A percentile compares a stretch with the other conserved stretches of the same genome.
phyloP scores from a whole-genome alignment of 2,329 filamentous ascomycete species.

The Penicillium aurantiogriseum region DNA sequence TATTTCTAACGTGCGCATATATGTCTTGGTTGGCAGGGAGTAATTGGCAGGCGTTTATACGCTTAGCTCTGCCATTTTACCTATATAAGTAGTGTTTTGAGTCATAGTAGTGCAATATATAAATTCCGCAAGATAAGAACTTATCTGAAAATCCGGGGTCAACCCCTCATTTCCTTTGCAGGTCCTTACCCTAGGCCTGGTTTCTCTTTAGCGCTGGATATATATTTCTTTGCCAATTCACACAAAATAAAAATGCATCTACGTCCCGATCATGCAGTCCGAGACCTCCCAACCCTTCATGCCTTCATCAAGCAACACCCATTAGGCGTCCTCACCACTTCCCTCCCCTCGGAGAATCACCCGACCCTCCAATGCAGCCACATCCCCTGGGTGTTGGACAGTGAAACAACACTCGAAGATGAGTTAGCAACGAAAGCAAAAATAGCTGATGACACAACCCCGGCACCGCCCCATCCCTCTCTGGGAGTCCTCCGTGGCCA shows the following conservation, averaged over 20 bases:
- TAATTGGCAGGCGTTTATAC: no score
- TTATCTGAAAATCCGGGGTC: constrained; percentile 21
- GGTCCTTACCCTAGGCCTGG: not conserved
- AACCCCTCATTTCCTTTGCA: constrained; percentile 1
- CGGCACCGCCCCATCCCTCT: not conserved
- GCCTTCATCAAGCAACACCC: constrained; percentile 21
- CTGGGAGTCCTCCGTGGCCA: constrained; percentile 17
- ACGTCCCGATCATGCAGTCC: constrained; percentile 17
- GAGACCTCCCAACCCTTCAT: constrained; percentile 18
- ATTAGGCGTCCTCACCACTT: constrained; percentile 21
- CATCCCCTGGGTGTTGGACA: constrained; percentile 21
- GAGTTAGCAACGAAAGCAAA: not conserved
- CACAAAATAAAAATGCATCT: constrained; percentile 20
- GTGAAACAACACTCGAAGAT: not conserved
- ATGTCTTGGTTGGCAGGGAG: no score
- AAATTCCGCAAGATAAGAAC: constrained; percentile 3
- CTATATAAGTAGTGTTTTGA: no score
- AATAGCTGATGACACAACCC: not conserved
- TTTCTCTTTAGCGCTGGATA: constrained; percentile 6
- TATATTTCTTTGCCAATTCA: constrained; percentile 9
- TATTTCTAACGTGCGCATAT: no score
- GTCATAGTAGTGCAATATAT: not conserved
- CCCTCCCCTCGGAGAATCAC: constrained; percentile 14
- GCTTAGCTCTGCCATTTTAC: no score
- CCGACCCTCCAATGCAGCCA: constrained; percentile 22